These are phyloP conservation scores for Umbelopsis ramanniana DNA, from an alignment of 192 early-diverging fungal species.

Conservation along the genomic window DNA sequence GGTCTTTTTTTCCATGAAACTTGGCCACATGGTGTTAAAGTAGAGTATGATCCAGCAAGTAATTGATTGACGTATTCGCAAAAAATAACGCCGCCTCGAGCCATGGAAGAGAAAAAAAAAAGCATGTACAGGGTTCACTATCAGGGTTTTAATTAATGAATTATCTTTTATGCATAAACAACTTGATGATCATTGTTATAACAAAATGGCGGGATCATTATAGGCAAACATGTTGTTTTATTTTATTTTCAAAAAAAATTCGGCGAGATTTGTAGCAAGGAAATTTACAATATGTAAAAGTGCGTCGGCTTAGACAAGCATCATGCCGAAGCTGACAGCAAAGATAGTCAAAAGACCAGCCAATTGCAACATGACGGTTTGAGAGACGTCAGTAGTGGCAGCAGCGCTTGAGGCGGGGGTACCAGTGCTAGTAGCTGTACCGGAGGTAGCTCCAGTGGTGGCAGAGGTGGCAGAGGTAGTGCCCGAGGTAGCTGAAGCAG, in stretches of 20 bases:
- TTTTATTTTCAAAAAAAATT: no score
- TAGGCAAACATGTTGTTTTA: no score
- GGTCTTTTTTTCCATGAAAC: neutral
- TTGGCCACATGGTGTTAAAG: neutral
- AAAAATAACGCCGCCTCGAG: no score
- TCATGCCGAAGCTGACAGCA: constrained; percentile 28
- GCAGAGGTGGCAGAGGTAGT: neutral
- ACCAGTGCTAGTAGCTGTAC: neutral
- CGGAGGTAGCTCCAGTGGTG: neutral
- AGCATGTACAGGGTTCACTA: no score
- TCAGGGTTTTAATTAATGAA: no score
- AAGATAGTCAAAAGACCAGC: constrained; percentile 22
- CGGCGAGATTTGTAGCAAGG: neutral
- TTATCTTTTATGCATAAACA: no score
- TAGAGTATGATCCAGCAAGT: no score
- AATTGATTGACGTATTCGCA: neutral
- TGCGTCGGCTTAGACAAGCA: constrained; percentile 22
- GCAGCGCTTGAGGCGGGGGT: neutral
- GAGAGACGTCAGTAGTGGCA: neutral
- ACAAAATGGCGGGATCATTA: neutral
- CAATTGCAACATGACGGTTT: constrained; percentile 4
- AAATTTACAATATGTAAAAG: neutral
- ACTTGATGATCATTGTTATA: no score
- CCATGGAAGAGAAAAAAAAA: no score
- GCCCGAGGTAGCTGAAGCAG: neutral